Conservation (phyloP, 495 filamentous ascomycete genomes). For the Delitschia confertaspora region DNA sequence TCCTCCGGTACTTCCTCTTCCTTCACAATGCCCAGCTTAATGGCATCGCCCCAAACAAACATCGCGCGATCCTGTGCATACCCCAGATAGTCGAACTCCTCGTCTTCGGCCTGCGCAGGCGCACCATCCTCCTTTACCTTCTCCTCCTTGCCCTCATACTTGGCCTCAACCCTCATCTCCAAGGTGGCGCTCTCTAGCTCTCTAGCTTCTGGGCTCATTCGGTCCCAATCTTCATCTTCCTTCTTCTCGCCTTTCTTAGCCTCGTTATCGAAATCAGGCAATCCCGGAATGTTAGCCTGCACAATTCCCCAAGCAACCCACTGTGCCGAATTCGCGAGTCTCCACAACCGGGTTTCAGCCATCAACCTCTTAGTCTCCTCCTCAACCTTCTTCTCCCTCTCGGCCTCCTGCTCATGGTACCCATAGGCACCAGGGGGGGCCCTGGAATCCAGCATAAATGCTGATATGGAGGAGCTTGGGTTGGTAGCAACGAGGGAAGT, state of each 20-base stretch:
- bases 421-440: constrained; percentile 41
- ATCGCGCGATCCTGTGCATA: constrained; percentile 86
- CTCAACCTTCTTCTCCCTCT: constrained; percentile 52
- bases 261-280: constrained; percentile 32
- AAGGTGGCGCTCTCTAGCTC: constrained; percentile 11
- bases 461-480: constrained; percentile 36
- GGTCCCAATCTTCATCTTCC: constrained; percentile 13
- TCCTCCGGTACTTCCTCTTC: constrained; percentile 62
- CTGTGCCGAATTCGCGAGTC: constrained; percentile 73
- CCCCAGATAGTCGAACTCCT: constrained; percentile 82
- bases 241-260: constrained; percentile 1
- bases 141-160: constrained; percentile 2
- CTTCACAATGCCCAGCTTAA: constrained; percentile 60
- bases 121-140: constrained; percentile 1
- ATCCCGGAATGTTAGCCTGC: constrained; percentile 74
- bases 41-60: constrained; percentile 87
- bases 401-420: constrained; percentile 41
- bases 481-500: constrained; percentile 24
- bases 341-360: constrained; percentile 74
- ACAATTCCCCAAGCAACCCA: constrained; percentile 97
- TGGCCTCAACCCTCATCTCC: constrained; percentile 13
- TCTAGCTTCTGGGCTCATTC: neutral
- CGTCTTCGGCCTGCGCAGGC: constrained; percentile 42
- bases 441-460: constrained; percentile 64
- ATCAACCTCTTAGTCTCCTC: constrained; percentile 57